Evolutionary conservation across 495 filamentous ascomycete species (phyloP), one percentile per base, ranked within the genome.

Genomic region (Penicillium verhagenii): DNA sequence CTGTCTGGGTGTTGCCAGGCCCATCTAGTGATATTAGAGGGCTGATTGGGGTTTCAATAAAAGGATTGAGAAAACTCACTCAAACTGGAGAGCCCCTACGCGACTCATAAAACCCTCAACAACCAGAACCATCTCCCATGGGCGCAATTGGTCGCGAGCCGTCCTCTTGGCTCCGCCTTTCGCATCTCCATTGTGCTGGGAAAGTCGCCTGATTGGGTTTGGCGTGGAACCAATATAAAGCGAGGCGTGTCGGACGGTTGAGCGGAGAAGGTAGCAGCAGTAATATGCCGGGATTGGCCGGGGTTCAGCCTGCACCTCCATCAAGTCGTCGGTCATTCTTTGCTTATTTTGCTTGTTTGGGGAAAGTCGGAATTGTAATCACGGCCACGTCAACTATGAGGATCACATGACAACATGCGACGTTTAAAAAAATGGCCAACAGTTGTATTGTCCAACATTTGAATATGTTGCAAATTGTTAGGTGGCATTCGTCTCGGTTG

Each of bases 151-250:
- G 11, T 62, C 66, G 16, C 79, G 76, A n/a, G 82, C 79, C 4
- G 94, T 98, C 23, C 83, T 78, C 26, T 75, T 79, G 26, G 94
- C 94, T 24, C 94, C 94, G 39, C 94, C 94, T 59, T 82, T 86
- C 9, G 76, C 70, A 14, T 79, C 60, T 21, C 94, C 94, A 71
- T 98, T 98, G 69, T 98, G 94, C 66, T 98, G 94, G 21, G 80
- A 79, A 8, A 97, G 79, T 1, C 94, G 88, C 38, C 94, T 78
- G 6, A 74, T 71, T 14, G 94, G 95, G 65, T 96, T 83, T 1
- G 93, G 92, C 0, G 94, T 98, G 8, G 89, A 93, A 38, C 95
- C 95, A 33, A 98, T 85, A 67, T 98, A 98, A 28, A 90, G 74
- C 19, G 79, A 82, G 42, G 73, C 66, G 51, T 79, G 82, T 19